Percentiles rank a stretch among this genome's conserved stretches.
phyloP scores from a whole-genome alignment of 169 alveolate genomes.

The Plasmodium relictum region DNA sequence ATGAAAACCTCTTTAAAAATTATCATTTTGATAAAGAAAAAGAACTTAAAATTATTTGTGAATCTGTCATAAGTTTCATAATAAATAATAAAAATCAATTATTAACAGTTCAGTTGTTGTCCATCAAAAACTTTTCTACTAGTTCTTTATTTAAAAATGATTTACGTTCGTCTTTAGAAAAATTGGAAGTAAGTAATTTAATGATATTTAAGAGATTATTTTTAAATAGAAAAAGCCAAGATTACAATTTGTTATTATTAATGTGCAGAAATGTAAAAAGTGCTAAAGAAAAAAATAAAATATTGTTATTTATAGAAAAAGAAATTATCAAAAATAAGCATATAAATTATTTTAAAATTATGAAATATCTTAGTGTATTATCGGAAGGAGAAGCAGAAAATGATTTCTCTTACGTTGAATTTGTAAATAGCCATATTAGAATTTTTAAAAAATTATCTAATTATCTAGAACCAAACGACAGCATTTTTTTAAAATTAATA shows the following conservation, averaged over 20 bases:
- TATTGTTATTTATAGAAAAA: slow-evolving; percentile 41
- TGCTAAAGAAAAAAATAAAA: slow-evolving; percentile 38
- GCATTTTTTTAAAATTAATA: slow-evolving; percentile 42
- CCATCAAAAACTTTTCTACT: slow-evolving; percentile 42
- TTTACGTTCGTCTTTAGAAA: slow-evolving; percentile 19
- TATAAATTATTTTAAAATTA: background rate
- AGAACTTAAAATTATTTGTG: slow-evolving; percentile 43
- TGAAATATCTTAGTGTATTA: slow-evolving; percentile 24
- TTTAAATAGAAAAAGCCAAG: slow-evolving; percentile 13
- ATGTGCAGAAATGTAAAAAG: slow-evolving; percentile 59
- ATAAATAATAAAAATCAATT: background rate
- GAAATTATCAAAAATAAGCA: slow-evolving; percentile 12
- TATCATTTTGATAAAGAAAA: slow-evolving; percentile 31
- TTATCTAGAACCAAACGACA: slow-evolving; percentile 5
- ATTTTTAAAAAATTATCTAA: slow-evolving; percentile 31
- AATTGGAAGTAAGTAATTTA: slow-evolving; percentile 31
- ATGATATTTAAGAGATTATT: slow-evolving; percentile 37
- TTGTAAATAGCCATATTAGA: slow-evolving; percentile 49
- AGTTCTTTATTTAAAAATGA: slow-evolving; percentile 41
- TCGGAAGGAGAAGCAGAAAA: slow-evolving; percentile 3
- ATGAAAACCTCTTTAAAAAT: slow-evolving; percentile 46
- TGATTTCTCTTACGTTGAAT: background rate
- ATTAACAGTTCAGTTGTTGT: slow-evolving; percentile 24
- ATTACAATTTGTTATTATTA: slow-evolving; percentile 46
- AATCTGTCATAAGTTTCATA: slow-evolving; percentile 12